Conservation (phyloP, 768 basidiomycete species). For the Boletus insuetus region DNA sequence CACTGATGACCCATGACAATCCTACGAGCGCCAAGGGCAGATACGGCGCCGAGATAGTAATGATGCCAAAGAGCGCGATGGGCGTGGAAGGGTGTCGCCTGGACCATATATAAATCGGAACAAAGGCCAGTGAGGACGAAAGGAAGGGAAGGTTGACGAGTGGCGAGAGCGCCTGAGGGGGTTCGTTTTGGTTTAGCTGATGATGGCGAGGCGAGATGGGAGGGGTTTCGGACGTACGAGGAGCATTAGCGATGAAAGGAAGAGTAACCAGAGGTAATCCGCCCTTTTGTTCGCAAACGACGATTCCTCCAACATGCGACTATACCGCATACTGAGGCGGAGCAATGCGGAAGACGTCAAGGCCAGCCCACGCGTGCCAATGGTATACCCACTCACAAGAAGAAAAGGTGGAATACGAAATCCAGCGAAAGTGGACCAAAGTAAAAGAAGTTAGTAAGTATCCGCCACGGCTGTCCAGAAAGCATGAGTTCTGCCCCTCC, state of each 20-base stretch:
- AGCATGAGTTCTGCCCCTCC: slow-evolving; percentile 9
- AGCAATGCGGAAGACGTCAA: background rate
- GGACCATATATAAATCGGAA: slow-evolving; percentile 97
- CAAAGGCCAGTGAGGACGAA: slow-evolving; percentile 88
- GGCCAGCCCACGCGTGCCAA: background rate
- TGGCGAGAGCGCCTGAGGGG: slow-evolving; percentile 67
- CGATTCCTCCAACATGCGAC: slow-evolving; percentile 94
- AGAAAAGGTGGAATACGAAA: slow-evolving; percentile 96
- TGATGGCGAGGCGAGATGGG: background rate
- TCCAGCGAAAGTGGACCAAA: slow-evolving; percentile 93
- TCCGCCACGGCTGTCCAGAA: slow-evolving; percentile 72
- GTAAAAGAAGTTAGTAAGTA: slow-evolving; percentile 90
- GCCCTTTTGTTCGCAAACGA: slow-evolving; percentile 89
- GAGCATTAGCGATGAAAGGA: slow-evolving; percentile 81
- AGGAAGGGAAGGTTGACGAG: slow-evolving; percentile 91
- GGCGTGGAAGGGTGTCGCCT: slow-evolving; percentile 90
- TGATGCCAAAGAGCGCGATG: slow-evolving; percentile 92
- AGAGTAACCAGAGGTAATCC: slow-evolving; percentile 93
- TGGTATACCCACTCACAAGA: slow-evolving; percentile 73
- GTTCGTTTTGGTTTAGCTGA: background rate
- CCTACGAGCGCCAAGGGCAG: slow-evolving; percentile 88
- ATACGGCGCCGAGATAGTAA: slow-evolving; percentile 95
- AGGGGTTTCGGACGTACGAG: slow-evolving; percentile 51
- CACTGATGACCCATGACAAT: slow-evolving; percentile 81
- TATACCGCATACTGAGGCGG: slow-evolving; percentile 88